Evolutionary conservation across 73 alveolate species (phyloP).

Genomic region (Paramecium bursaria): DNA sequence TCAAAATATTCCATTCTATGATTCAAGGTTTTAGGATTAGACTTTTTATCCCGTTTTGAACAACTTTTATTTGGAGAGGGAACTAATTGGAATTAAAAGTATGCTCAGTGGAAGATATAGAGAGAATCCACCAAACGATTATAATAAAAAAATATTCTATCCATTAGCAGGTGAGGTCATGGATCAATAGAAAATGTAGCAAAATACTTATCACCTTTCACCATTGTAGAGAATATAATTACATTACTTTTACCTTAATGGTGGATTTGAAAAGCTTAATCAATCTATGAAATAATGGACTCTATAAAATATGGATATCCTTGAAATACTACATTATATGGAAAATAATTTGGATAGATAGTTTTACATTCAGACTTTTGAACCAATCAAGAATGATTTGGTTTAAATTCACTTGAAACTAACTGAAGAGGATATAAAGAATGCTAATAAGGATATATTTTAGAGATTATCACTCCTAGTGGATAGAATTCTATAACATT

Average conservation of each 20-base stretch:
- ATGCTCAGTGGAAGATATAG: background rate
- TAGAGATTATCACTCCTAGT: background rate
- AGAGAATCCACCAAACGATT: background rate
- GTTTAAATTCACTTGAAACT: background rate
- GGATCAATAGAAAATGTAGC: background rate
- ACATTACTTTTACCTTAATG: slow-evolving; percentile 30
- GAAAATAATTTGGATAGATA: background rate
- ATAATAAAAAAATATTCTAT: slow-evolving; percentile 23
- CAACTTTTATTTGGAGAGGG: slow-evolving; percentile 30
- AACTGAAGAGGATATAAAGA: slow-evolving; percentile 27
- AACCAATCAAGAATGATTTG: background rate
- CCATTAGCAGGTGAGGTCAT: background rate
- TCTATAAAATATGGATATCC: slow-evolving; percentile 10
- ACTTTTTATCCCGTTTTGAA: background rate
- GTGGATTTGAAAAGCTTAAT: background rate
- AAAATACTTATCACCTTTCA: slow-evolving; percentile 1
- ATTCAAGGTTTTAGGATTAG: slow-evolving; percentile 11
- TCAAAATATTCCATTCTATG: background rate
- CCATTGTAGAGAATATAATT: slow-evolving; percentile 30
- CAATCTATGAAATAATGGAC: slow-evolving; percentile 7
- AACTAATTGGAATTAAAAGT: background rate
- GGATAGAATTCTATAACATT: slow-evolving; percentile 1
- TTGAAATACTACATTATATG: background rate
- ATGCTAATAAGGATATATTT: background rate
- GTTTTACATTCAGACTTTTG: background rate